Conservation (phyloP, 2,329 filamentous ascomycete species). For the Orbilia quercus region DNA sequence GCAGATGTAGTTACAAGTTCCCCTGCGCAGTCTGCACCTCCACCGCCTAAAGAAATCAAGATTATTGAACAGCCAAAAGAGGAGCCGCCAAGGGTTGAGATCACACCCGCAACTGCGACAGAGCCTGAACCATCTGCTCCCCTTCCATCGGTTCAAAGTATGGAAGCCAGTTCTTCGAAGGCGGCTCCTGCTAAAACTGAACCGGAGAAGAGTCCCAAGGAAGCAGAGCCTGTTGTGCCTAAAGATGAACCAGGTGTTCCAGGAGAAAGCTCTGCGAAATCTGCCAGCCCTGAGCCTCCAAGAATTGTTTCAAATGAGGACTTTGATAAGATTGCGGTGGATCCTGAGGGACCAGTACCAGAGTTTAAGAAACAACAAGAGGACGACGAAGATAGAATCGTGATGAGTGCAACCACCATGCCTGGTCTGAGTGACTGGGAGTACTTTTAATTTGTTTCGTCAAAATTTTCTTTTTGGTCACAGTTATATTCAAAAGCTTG, state of each 20-base stretch:
- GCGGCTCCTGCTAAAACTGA: slow-evolving; percentile 4
- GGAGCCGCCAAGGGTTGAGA: slow-evolving; percentile 45
- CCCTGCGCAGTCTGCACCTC: slow-evolving; percentile 14
- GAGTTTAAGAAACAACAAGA: slow-evolving; percentile 13
- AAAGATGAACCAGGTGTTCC: slow-evolving; percentile 20
- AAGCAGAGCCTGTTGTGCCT: slow-evolving; percentile 3
- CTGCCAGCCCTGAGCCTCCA: slow-evolving; percentile 23
- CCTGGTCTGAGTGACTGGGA: slow-evolving; percentile 48
- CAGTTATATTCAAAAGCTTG: slow-evolving; percentile 22
- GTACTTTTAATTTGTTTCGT: slow-evolving; percentile 43
- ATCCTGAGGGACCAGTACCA: slow-evolving; percentile 51
- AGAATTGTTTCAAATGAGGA: slow-evolving; percentile 30
- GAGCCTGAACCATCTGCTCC: slow-evolving; percentile 24
- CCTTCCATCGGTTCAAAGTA: background rate
- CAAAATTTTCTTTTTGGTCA: slow-evolving; percentile 15
- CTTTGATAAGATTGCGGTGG: slow-evolving; percentile 51
- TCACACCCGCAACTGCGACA: slow-evolving; percentile 42
- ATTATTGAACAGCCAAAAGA: slow-evolving; percentile 26
- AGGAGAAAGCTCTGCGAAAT: slow-evolving; percentile 32
- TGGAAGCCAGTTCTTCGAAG: slow-evolving; percentile 3
- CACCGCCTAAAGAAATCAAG: slow-evolving; percentile 1
- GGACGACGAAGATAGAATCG: slow-evolving; percentile 46
- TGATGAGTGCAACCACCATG: slow-evolving; percentile 50
- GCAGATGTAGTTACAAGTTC: slow-evolving; percentile 17
- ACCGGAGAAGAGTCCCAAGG: slow-evolving; percentile 9